Conservation (phyloP, 1,284 basidiomycete species). For the Malassezia vespertilionis region DNA sequence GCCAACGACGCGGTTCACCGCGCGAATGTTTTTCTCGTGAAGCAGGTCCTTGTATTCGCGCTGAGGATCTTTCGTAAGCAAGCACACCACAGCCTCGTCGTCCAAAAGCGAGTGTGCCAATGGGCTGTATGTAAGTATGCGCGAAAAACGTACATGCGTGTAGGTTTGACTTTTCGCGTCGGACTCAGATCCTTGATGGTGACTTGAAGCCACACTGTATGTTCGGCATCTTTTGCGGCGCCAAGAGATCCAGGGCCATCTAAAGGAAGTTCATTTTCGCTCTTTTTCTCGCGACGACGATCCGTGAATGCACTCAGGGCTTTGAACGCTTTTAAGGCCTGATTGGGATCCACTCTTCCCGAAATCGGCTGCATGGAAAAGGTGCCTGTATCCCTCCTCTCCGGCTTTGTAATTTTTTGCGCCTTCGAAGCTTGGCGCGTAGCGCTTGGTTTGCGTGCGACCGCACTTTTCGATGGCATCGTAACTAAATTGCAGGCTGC, state of each 20-base stretch:
- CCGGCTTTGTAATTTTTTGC: no score
- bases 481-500: no score
- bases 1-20: constrained; percentile 84
- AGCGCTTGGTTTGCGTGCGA: no score
- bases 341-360: constrained; percentile 24
- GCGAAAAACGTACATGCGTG: constrained; percentile 33
- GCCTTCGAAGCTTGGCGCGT: no score
- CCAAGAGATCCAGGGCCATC: constrained; percentile 20
- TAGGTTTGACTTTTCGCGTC: constrained; percentile 31
- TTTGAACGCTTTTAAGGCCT: constrained; percentile 35
- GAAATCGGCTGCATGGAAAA: constrained; percentile 7
- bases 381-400: no score
- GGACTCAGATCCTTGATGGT: constrained; percentile 30
- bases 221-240: constrained; percentile 21
- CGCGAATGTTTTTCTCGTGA: constrained; percentile 65
- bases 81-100: constrained; percentile 67
- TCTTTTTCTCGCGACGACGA: constrained; percentile 1
- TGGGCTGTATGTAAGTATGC: constrained; percentile 46
- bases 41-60: constrained; percentile 88
- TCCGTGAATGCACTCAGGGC: constrained; percentile 31
- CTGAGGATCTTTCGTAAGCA: constrained; percentile 91
- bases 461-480: no score
- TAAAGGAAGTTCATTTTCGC: constrained; percentile 24
- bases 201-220: constrained; percentile 34
- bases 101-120: constrained; percentile 71